These are phyloP conservation scores for Daldinia childiae DNA, from an alignment of 495 filamentous ascomycete genomes.

Conservation along the genomic window DNA sequence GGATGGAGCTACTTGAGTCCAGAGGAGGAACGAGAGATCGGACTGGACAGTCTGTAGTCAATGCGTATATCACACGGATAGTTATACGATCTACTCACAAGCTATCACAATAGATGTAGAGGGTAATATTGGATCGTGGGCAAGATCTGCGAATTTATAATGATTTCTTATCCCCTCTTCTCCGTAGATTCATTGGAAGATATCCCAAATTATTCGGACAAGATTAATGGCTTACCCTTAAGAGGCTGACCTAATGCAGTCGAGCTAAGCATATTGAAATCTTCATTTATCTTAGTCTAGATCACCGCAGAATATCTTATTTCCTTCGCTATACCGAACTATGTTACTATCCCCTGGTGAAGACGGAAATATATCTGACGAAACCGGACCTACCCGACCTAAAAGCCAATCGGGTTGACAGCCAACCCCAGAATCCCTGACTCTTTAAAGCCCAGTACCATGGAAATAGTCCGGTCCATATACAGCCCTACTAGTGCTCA, in stretches of 20 bases:
- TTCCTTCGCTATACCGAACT: background rate
- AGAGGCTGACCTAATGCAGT: background rate
- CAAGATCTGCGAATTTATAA: background rate
- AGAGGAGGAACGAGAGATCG: background rate
- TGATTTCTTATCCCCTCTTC: background rate
- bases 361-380: background rate
- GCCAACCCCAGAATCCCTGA: background rate
- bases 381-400: background rate
- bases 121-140: background rate
- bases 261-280: background rate
- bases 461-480: slow-evolving; percentile 6
- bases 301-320: background rate
- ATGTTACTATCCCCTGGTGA: slow-evolving; percentile 6
- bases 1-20: background rate
- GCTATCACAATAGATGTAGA: background rate
- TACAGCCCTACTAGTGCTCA: background rate
- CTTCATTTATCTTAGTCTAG: slow-evolving; percentile 15
- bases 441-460: background rate
- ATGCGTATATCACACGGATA: no score
- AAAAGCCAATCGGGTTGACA: slow-evolving; percentile 4
- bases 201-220: background rate
- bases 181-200: background rate
- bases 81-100: background rate
- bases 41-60: background rate
- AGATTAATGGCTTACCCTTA: background rate